Evolutionary conservation across 352 stramenopile genomes (phyloP), one percentile per base, ranked within the genome.

Genomic region (Phytophthora megakarya): DNA sequence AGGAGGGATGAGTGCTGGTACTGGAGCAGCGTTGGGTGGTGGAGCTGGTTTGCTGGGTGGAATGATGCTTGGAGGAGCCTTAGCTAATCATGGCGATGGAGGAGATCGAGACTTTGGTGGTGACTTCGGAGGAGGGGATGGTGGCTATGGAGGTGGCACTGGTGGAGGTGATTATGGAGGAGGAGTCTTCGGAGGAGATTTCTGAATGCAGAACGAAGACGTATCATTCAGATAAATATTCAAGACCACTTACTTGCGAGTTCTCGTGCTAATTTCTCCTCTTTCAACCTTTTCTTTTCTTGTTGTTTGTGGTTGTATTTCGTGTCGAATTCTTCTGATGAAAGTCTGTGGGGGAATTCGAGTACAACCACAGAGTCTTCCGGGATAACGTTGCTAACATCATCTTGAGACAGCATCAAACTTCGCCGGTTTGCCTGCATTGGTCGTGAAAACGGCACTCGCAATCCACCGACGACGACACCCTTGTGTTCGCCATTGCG

Each of bases 151-250:
- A 12, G 56, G 46, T 8, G 63, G 54, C n/a, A n/a, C n/a, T 9
- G 51, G 49, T 16, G 67, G 65, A 13, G 65, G 59, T 6, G 65
- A 51, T 16, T 81, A 78, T 56, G 63, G 64, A 15, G 70, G 75
- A 23, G 63, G 70, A 28, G 67, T 71, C 35, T 85, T 88, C 60
- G 69, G 30, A 2, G 78, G 78, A 33, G 78, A 88, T 42, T 86
- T 88, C 32, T 88, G 33, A 77, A 10, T 32, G 49, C 22, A 44
- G 21, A 21, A 47, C 18, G 39, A 52, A 53, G 37, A 67, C 48
- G 44, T 18, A 42, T 22, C 22, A 11, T 48, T 28, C 49, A n/a
- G 21, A 35, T 65, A 52, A 66, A 65, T 65, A 51, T 46, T 45
- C n/a, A 57, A 56, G 19, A 61, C 8, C 30, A 33, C 9, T 72